Conservation (phyloP, 2,329 filamentous ascomycete species). For the Fusarium brevicatenulatum region DNA sequence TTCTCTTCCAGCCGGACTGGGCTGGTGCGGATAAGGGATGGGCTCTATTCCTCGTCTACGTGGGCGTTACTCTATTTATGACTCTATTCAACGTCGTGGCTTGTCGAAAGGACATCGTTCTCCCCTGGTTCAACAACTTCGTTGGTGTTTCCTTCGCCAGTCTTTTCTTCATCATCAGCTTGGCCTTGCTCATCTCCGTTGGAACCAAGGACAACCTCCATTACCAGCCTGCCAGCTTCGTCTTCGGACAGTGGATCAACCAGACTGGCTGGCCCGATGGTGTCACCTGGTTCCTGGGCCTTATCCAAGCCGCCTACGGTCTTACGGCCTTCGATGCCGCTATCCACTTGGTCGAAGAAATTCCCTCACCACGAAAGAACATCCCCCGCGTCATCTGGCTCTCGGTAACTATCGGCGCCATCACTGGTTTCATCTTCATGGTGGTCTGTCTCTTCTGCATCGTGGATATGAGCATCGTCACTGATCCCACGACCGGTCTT, state of each 20-base stretch:
- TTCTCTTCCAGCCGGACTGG: conserved; percentile 62
- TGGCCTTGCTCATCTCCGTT: conserved; percentile 63
- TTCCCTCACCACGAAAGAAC: conserved; percentile 61
- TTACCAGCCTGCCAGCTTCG: conserved; percentile 62
- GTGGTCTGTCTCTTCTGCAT: conserved; percentile 62
- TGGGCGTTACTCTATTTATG: conserved; percentile 59
- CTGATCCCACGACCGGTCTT: conserved; percentile 53
- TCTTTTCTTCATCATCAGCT: conserved; percentile 62
- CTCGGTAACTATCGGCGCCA: conserved; percentile 59
- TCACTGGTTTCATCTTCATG: conserved; percentile 63
- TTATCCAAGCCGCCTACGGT: conserved; percentile 67
- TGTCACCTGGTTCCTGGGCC: conserved; percentile 67
- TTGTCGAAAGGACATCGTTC: conserved; percentile 55
- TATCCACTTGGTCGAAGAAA: conserved; percentile 68
- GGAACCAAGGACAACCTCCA: conserved; percentile 55
- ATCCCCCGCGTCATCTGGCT: conserved; percentile 63
- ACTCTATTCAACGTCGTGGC: conserved; percentile 62
- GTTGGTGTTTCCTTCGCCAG: conserved; percentile 63
- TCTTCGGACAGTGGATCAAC: conserved; percentile 61
- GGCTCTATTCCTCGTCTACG: conserved; percentile 65
- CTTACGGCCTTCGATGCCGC: conserved; percentile 64
- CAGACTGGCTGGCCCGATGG: conserved; percentile 62
- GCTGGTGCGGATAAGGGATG: conserved; percentile 57
- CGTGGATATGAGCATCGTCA: conserved; percentile 55
- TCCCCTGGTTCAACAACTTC: conserved; percentile 65